A percentile compares a stretch with the other conserved stretches of the same genome.
phyloP scores from a whole-genome alignment of 768 basidiomycete species.

The Suillus variegatus region DNA sequence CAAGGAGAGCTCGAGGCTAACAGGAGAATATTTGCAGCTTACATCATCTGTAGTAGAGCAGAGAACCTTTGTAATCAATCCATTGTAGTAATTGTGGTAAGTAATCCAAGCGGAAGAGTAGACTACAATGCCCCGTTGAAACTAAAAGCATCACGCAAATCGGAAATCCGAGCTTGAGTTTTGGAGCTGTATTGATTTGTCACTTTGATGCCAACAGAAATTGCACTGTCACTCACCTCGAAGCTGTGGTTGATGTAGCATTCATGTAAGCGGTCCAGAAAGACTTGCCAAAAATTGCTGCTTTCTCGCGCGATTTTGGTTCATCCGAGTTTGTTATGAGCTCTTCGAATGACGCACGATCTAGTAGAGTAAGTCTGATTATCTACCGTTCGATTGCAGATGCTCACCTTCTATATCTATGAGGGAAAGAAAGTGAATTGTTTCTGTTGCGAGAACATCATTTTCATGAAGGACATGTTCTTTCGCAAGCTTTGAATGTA shows the following conservation, averaged over 20 bases:
- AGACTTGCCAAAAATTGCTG: background rate
- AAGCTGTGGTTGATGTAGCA: background rate
- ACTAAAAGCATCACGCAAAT: constrained; percentile 2
- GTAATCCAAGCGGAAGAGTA: background rate
- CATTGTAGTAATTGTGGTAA: background rate
- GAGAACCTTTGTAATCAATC: background rate
- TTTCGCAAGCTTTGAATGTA: constrained; percentile 2
- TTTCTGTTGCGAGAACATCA: constrained; percentile 1
- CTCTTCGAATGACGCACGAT: background rate
- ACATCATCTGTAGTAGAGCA: background rate
- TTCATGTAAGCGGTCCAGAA: background rate
- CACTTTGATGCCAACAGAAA: background rate
- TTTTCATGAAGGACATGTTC: background rate
- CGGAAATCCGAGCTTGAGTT: background rate
- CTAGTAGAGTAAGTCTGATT: background rate
- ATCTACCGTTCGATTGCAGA: background rate
- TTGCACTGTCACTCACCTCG: background rate
- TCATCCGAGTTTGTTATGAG: constrained; percentile 1
- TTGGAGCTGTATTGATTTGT: background rate
- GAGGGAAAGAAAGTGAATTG: background rate
- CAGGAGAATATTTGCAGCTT: background rate
- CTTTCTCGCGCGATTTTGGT: background rate
- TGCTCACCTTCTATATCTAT: background rate
- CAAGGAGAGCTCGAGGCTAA: background rate
- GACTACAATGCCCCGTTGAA: background rate